phyloP scores from a whole-genome alignment of 495 filamentous ascomycete species.

The Hyaloscypha finlandica region DNA sequence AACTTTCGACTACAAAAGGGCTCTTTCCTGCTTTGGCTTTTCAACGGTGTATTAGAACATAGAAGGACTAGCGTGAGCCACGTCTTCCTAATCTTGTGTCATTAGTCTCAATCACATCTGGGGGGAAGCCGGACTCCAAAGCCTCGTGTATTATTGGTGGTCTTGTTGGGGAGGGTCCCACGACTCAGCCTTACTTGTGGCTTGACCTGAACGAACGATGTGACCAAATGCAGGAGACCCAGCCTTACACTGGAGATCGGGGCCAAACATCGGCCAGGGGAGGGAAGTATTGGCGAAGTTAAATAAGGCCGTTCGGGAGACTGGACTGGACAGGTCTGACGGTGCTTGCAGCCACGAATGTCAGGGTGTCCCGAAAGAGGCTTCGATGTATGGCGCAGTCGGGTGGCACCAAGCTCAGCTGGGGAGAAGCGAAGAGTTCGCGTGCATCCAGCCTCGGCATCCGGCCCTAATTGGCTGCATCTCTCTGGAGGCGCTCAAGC shows the following conservation, averaged over 20 bases:
- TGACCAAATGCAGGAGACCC: constrained; percentile 23
- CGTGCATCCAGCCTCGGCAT: background rate
- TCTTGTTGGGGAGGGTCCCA: constrained; percentile 6
- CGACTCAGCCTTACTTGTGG: constrained; percentile 29
- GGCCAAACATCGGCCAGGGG: background rate
- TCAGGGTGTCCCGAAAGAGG: constrained; percentile 10
- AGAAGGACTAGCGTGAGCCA: constrained; percentile 17
- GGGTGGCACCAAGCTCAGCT: constrained; percentile 12
- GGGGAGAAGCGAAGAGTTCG: constrained; percentile 15
- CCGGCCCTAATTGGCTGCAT: background rate
- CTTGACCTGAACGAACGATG: constrained; percentile 25
- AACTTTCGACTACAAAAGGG: constrained; percentile 5
- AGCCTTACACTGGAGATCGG: constrained; percentile 18
- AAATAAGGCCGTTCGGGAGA: background rate
- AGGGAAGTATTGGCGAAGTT: constrained; percentile 21
- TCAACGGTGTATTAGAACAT: constrained; percentile 25
- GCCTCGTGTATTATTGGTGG: constrained; percentile 11
- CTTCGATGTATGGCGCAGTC: constrained; percentile 20
- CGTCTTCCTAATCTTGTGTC: constrained; percentile 22
- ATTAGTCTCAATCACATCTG: constrained; percentile 25
- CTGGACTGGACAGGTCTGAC: background rate
- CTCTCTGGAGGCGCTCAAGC: background rate
- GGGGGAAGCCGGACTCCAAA: background rate
- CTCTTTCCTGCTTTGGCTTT: constrained; percentile 16
- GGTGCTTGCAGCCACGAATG: constrained; percentile 7